Evolutionary conservation across 306 rosid species (phyloP).

Genomic region (Cicer arietinum): DNA sequence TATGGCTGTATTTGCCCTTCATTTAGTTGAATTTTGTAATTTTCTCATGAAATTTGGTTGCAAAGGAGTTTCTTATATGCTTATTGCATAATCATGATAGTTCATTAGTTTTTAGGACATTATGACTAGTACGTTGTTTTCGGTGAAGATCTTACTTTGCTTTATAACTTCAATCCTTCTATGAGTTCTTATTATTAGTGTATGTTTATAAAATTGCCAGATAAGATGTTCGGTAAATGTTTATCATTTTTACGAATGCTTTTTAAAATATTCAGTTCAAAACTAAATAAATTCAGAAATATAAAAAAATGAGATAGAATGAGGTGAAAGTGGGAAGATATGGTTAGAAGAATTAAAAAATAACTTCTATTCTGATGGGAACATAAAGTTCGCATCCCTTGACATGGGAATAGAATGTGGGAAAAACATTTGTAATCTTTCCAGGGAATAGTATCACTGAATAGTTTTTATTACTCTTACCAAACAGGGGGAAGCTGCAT

Average conservation of each 20-base stretch:
- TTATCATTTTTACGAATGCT: conserved; percentile 7
- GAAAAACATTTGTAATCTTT: neutral
- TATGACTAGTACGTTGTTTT: conserved; percentile 33
- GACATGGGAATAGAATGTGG: neutral
- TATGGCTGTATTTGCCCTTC: conserved; percentile 26
- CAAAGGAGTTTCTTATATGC: conserved; percentile 1
- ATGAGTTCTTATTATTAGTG: conserved; percentile 24
- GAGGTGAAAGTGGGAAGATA: neutral
- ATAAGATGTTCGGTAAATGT: neutral
- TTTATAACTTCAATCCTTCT: neutral
- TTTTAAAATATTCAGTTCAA: neutral
- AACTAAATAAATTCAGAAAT: conserved; percentile 3
- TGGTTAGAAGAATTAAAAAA: neutral
- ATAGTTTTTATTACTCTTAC: neutral
- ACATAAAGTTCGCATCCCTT: neutral
- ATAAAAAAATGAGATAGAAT: neutral
- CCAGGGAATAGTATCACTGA: neutral
- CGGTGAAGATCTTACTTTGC: conserved; percentile 21
- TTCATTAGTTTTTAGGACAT: conserved; percentile 25
- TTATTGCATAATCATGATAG: conserved; percentile 14
- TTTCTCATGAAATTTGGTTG: conserved; percentile 31
- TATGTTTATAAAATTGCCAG: neutral
- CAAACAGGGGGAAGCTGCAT: neutral
- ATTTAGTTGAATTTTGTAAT: conserved; percentile 22
- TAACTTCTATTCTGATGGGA: neutral